Percentiles rank a stretch among this genome's conserved stretches.
These are phyloP conservation scores for Ceratocystis lukuohia DNA, from an alignment of 2,329 filamentous ascomycete genomes.

Conservation along the genomic window DNA sequence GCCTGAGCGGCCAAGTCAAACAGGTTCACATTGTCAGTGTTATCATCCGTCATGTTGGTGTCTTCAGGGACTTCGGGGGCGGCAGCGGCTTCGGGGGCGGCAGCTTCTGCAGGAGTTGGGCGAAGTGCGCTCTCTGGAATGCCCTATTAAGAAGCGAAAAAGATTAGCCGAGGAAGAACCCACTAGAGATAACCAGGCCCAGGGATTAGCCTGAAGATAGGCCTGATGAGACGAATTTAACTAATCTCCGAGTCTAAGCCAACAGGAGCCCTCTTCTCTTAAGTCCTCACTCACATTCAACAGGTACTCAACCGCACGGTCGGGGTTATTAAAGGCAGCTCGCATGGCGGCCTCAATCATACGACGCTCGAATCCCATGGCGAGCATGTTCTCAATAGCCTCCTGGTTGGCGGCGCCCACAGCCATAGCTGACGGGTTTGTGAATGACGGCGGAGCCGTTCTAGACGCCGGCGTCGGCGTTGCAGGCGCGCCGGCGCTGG, in stretches of 20 bases:
- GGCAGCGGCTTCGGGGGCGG: slow-evolving; percentile 29
- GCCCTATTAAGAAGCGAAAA: slow-evolving; percentile 41
- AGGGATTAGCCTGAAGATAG: no score
- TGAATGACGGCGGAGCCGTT: slow-evolving; percentile 37
- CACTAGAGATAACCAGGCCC: background rate
- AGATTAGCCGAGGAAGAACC: background rate
- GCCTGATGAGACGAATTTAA: no score
- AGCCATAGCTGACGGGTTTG: slow-evolving; percentile 68
- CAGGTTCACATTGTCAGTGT: slow-evolving; percentile 60
- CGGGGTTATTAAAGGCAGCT: slow-evolving; percentile 91
- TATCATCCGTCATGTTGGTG: slow-evolving; percentile 35
- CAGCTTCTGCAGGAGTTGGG: slow-evolving; percentile 30
- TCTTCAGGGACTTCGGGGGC: slow-evolving; percentile 25
- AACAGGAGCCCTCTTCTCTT: no score
- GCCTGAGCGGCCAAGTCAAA: slow-evolving; percentile 86
- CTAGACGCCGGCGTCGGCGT: slow-evolving; percentile 41
- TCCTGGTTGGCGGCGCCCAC: slow-evolving; percentile 71
- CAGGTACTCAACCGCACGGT: slow-evolving; percentile 93
- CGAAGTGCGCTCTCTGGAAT: slow-evolving; percentile 71
- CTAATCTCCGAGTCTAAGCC: no score
- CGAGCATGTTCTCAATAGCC: slow-evolving; percentile 85
- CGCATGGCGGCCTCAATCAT: slow-evolving; percentile 92
- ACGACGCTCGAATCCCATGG: slow-evolving; percentile 83
- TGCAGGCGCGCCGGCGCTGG: slow-evolving; percentile 37
- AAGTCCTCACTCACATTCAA: slow-evolving; percentile 50